Conservation (phyloP, 306 rosid genomes). For the Prinsepia uniflora region DNA sequence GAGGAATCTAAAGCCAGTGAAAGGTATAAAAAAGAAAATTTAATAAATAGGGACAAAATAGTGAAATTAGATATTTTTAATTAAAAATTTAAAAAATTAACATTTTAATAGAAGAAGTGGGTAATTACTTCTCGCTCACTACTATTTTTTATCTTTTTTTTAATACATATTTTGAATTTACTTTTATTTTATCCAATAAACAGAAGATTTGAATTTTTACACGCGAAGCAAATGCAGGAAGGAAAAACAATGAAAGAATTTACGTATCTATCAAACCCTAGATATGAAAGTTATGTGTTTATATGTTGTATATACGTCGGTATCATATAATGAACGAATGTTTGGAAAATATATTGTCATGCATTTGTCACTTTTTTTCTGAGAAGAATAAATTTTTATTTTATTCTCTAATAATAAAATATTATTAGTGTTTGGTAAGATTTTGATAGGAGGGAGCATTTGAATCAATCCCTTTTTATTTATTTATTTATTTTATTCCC, state of each 20-base stretch:
- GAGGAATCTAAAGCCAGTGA: too few species aligned
- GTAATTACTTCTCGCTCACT: too few species aligned
- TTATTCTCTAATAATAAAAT: constrained; percentile 27
- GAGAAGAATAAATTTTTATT: constrained; percentile 19
- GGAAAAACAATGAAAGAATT: not conserved
- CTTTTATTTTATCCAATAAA: too few species aligned
- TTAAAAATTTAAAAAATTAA: too few species aligned
- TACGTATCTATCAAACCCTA: not conserved
- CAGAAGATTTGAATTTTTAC: too few species aligned
- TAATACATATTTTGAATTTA: too few species aligned
- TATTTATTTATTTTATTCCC: constrained; percentile 16
- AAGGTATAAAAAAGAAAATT: too few species aligned
- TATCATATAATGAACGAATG: not conserved
- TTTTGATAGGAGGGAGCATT: constrained; percentile 24
- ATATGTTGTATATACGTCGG: not conserved
- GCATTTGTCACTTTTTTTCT: constrained; percentile 4
- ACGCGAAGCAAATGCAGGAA: not conserved
- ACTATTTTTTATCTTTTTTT: too few species aligned
- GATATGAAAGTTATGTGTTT: too few species aligned
- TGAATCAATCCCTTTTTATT: constrained; percentile 29
- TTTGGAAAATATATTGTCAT: constrained; percentile 16
- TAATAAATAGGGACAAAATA: too few species aligned
- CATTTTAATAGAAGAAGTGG: too few species aligned
- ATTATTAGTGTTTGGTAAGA: constrained; percentile 23
- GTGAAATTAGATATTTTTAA: too few species aligned